Conservation (phyloP, 2,329 filamentous ascomycete genomes). For the Colletotrichum scovillei region DNA sequence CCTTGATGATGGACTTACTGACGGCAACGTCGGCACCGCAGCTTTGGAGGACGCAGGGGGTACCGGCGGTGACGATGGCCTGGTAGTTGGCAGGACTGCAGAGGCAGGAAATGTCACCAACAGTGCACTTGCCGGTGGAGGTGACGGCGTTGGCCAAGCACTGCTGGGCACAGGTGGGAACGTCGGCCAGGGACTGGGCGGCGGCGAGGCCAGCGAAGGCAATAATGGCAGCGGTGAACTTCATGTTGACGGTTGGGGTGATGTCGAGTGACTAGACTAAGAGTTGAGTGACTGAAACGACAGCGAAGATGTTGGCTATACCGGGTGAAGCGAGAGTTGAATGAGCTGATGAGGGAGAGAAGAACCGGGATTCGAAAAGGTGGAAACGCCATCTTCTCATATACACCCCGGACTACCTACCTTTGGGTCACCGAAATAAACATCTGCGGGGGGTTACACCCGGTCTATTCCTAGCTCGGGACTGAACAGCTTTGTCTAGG, state of each 20-base stretch:
- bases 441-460: not conserved
- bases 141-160: conserved; percentile 28
- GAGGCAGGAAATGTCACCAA: conserved; percentile 6
- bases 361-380: not conserved
- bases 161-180: conserved; percentile 15
- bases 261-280: not conserved
- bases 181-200: conserved; percentile 19
- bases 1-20: not conserved
- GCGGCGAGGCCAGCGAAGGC: conserved; percentile 31
- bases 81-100: conserved; percentile 26
- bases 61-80: conserved; percentile 11
- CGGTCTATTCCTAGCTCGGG: not conserved
- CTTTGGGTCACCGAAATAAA: not conserved
- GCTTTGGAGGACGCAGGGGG: conserved; percentile 22
- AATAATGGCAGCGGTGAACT: conserved; percentile 27
- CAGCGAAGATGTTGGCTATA: not conserved
- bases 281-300: not conserved
- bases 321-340: conserved; percentile 15
- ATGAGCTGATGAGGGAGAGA: not conserved
- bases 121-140: not conserved
- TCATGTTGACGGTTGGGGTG: conserved; percentile 22
- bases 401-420: not conserved
- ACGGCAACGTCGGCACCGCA: conserved; percentile 21
- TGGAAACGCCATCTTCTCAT: conserved; percentile 4
- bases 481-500: not conserved